Evolutionary conservation across 345 rosid species (phyloP), one percentile per base, ranked within the genome.

Genomic region (Salix purpurea): DNA sequence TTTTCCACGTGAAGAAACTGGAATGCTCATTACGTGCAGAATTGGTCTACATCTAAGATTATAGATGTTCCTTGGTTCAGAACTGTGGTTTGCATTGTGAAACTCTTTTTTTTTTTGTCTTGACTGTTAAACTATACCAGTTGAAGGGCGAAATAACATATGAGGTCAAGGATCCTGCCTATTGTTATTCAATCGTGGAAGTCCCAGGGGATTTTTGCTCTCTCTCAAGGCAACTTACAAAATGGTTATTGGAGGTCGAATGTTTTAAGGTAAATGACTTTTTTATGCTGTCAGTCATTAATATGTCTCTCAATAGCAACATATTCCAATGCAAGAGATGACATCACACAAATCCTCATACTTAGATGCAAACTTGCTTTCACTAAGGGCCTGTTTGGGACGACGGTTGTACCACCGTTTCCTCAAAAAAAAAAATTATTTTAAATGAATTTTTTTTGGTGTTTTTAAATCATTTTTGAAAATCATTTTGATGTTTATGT

Each of bases 101-200:
- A 68, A 40, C 36, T 72, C 28, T 39, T 37, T 76, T 37, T 76
- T 30, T 67, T 71, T 69, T 75, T 69, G 60, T 76, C 75, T 72
- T 62, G 8, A 79, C 83, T 50, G 52, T 74, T 65, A 28, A n/a
- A 66, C 71, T 81, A 74, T 75, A 78, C 76, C 83, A 93, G 97
- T 80, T 83, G 76, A 89, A 86, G 79, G 96, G 97, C 76, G 97
- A 95, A 86, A 86, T 95, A 83, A 93, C 92, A 46, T 94, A 92
- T 52, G 93, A 90, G 80, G 56, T 79, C 79, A 95, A 90, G 86
- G 96, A 95, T 78, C 88, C 90, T 4, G 97, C 97, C 73, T 91
- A 80, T 77, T 95, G 91, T 84, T 95, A 87, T 85, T 87, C 81
- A 74, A 80, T 89, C 75, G 76, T 84, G 78, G 64, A 89, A 72